Conservation (phyloP, 805 yeast species). For the Candida taoyuanica region DNA sequence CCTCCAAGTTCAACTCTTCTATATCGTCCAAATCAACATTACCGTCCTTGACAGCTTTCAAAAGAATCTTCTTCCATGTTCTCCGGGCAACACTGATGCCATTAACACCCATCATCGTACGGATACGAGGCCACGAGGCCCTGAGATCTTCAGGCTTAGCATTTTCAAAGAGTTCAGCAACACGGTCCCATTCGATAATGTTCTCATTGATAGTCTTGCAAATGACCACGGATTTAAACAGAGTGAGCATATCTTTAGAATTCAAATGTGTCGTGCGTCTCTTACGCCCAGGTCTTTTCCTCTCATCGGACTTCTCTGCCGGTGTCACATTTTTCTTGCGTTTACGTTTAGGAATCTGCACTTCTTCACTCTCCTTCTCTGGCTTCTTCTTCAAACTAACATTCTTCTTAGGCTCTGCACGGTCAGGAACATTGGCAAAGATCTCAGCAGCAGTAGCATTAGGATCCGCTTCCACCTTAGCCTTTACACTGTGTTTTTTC, state of each 20-base stretch:
- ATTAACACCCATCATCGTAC: slow-evolving; percentile 54
- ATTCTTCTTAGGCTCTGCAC: slow-evolving; percentile 10
- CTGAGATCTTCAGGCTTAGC: slow-evolving; percentile 41
- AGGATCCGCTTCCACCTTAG: slow-evolving; percentile 8
- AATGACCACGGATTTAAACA: slow-evolving; percentile 64
- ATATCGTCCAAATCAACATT: slow-evolving; percentile 45
- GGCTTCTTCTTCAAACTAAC: slow-evolving; percentile 4
- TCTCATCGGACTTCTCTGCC: background rate
- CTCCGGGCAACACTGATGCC: slow-evolving; percentile 50
- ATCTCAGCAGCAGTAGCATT: slow-evolving; percentile 10
- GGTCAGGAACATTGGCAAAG: slow-evolving; percentile 5
- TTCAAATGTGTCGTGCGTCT: slow-evolving; percentile 18
- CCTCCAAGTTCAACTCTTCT: slow-evolving; percentile 43
- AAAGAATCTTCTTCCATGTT: slow-evolving; percentile 63
- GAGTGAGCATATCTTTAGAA: slow-evolving; percentile 19
- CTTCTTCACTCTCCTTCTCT: slow-evolving; percentile 2
- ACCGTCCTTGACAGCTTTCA: slow-evolving; percentile 54
- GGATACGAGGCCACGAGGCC: slow-evolving; percentile 67
- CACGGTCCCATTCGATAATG: slow-evolving; percentile 59
- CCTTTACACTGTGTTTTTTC: slow-evolving; percentile 4
- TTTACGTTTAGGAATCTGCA: slow-evolving; percentile 1
- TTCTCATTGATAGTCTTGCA: slow-evolving; percentile 56
- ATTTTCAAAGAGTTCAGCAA: slow-evolving; percentile 43
- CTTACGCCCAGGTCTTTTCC: slow-evolving; percentile 12
- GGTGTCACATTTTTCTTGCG: background rate